Base-by-base conservation (phyloP, 768 basidiomycete species). In the Lactarius tabidus region DNA sequence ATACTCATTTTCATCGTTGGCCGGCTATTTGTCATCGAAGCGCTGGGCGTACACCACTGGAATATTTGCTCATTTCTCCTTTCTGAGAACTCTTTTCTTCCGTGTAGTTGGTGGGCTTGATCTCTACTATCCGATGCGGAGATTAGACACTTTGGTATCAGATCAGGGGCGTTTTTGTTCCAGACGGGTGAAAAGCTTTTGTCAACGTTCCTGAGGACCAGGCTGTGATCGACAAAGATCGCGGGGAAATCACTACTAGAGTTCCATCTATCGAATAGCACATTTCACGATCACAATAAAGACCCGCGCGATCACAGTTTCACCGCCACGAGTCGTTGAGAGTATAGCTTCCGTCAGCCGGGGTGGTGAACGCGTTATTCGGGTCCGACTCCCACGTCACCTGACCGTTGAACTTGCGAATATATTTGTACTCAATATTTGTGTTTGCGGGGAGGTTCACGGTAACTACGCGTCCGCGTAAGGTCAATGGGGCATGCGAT, bases 381-480 rank as follows among this genome's bases (percentile, higher is more conserved):
- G 88, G 86, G 71, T 86, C 88, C 29, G 80, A 76, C 75, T 90
- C 87, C 90, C 89, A 91, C 15, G 83, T 86, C 39, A 87, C 77
- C 14, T 71, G 70, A 4, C 82, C 85, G 59, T 84, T 84, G 71
- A 80, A 64, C 69, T 76, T 87, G 60, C 83, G 78, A 70, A 90
- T 82, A 73, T 87, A 91, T 74, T 91, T 91, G 81, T 89, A 91
- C 73, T 88, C 76, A 61, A 91, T 78, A 52, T 69, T 68, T 2
- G 83, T 81, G 69, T 74, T 81, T 20, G 83, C 84, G 0, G 86
- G 86, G 23, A 90, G 72, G 29, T 77, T 78, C 12, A 89, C 79
- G 4, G 85, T 87, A 59, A 85, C 87, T 88, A 70, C 39, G 41
- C 15, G 31, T 28, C 18, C 36, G 57, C 17, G 61, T 62, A 36